Evolutionary conservation across 306 rosid genomes (phyloP), one percentile per base, ranked within the genome.

Genomic region (Echinosophora koreensis): DNA sequence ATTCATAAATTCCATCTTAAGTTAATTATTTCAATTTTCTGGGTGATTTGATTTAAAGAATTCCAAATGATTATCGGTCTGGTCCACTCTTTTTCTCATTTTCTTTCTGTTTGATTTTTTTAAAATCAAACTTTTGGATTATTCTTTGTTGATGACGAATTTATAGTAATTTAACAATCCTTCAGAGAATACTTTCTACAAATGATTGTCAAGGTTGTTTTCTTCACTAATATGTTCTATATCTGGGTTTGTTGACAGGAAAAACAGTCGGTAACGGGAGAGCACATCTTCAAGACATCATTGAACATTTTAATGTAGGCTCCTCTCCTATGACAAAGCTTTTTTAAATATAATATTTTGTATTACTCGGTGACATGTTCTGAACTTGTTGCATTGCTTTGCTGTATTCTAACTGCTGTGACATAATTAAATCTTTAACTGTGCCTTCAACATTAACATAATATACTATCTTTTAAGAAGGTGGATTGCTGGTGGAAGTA

Each of bases 231-330:
- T 59, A 52, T 83, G 50, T 66, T 81, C 67, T 82, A 51, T 71
- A 58, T 83, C 28, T 60, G 75, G 56, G 46, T 59, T 85, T 81
- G 73, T 58, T 87, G 77, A 58, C 94, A 92, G 97, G 98, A 80
- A 92, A 80, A 81, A 94, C 81, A 76, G 94, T 90, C 73, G 76
- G 81, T 41, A 50, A 80, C 30, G 87, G 86, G 85, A 94, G 73
- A 71, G 88, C 88, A 15, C 97, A 94, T 38, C 92, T 94, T 65
- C 91, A 80, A 41, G 98, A 92, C 86, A 87, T 94, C 17, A 82
- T 92, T 30, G 98, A 94, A 68, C 95, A 94, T 88, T 94, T 92
- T 73, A 94, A 92, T 83, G 98, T 94, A 85, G 69, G 97, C 71
- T 41, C 69, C 69, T 77, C 74, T 68, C 57, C 57, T 35, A 44